A percentile compares a stretch with the other conserved stretches of the same genome.
Evolutionary conservation across 2,329 filamentous ascomycete genomes (phyloP).

Genomic region (Plectosphaerella plurivora): DNA sequence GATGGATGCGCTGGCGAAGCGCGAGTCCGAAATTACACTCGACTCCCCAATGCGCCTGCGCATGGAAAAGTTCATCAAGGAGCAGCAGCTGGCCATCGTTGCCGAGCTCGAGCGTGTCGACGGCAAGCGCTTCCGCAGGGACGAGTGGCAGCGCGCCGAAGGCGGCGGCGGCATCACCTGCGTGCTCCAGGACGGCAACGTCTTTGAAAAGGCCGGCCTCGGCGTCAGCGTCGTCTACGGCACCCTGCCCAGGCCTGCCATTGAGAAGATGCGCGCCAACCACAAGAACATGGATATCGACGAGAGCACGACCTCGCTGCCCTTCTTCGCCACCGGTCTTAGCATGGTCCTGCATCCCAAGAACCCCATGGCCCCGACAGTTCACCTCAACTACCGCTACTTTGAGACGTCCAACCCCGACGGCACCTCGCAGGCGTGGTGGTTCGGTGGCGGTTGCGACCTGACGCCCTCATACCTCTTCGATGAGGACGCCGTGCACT

Average conservation of each 20-base stretch:
- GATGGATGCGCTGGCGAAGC: constrained; percentile 75
- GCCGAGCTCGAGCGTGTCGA: constrained; percentile 78
- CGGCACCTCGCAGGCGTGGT: constrained; percentile 83
- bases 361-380: constrained; percentile 96
- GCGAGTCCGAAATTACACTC: constrained; percentile 68
- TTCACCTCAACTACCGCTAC: constrained; percentile 97
- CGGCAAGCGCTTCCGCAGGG: constrained; percentile 73
- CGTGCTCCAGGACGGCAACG: constrained; percentile 91
- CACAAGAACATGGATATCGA: constrained; percentile 89
- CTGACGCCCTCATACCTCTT: constrained; percentile 91
- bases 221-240: constrained; percentile 96
- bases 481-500: constrained; percentile 94
- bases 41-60: constrained; percentile 92
- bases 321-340: constrained; percentile 92
- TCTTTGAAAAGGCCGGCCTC: constrained; percentile 96
- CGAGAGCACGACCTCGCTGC: constrained; percentile 69
- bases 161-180: constrained; percentile 93
- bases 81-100: constrained; percentile 86
- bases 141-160: constrained; percentile 82
- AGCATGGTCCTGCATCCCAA: constrained; percentile 89
- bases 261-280: constrained; percentile 89
- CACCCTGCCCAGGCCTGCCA: constrained; percentile 78
- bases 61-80: constrained; percentile 95
- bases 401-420: constrained; percentile 91
- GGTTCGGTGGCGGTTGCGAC: constrained; percentile 95